Conservation (phyloP, 2,329 filamentous ascomycete genomes). For the Tolypocladium tropicale region DNA sequence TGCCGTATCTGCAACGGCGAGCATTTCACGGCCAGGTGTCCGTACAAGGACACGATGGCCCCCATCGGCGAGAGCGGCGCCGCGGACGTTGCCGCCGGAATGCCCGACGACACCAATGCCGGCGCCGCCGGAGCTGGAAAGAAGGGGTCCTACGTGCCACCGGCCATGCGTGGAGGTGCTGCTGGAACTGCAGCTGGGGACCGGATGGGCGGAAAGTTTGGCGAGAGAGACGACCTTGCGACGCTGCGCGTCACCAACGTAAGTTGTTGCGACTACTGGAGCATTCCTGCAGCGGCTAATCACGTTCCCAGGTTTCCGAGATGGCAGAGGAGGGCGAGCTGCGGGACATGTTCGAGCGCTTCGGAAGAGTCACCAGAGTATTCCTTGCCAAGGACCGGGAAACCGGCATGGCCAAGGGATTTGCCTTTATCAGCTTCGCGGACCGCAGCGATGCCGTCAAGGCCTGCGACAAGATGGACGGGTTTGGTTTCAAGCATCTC, state of each 20-base stretch:
- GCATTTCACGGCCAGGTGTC: constrained; percentile 98
- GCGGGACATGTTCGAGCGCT: constrained; percentile 95
- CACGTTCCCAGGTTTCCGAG: constrained; percentile 65
- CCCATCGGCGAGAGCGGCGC: constrained; percentile 56
- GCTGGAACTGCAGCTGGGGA: constrained; percentile 53
- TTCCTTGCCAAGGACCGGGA: constrained; percentile 98
- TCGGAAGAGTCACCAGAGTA: constrained; percentile 90
- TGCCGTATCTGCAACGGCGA: constrained; percentile 98
- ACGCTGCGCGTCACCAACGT: constrained; percentile 97
- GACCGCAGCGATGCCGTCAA: constrained; percentile 83
- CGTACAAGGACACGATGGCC: constrained; percentile 99
- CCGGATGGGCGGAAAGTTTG: constrained; percentile 71
- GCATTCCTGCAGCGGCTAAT: not conserved
- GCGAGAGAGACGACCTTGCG: constrained; percentile 89
- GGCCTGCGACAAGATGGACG: constrained; percentile 97
- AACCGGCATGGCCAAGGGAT: constrained; percentile 92
- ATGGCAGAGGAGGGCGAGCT: constrained; percentile 94
- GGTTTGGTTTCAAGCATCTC: constrained; percentile 80
- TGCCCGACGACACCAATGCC: constrained; percentile 36
- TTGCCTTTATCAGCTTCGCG: constrained; percentile 96
- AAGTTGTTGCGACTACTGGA: constrained; percentile 29
- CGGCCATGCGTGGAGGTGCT: constrained; percentile 69
- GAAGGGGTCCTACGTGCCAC: constrained; percentile 85
- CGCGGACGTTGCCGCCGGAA: constrained; percentile 45
- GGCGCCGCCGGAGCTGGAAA: constrained; percentile 49